phyloP scores from a whole-genome alignment of 257 asterid genomes.

The Solanum microdontum region DNA sequence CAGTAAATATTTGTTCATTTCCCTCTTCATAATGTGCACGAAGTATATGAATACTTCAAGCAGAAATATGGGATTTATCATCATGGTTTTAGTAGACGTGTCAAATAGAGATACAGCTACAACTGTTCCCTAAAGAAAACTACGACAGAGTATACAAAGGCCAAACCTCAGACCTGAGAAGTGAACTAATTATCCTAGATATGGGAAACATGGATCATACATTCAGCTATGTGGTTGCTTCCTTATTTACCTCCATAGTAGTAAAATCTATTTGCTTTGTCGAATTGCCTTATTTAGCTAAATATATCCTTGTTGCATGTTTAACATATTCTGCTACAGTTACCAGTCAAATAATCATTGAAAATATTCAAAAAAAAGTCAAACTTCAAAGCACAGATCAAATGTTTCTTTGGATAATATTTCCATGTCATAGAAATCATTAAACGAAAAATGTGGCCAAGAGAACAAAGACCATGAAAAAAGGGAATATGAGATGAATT shows the following conservation, averaged over 20 bases:
- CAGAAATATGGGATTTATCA: background rate
- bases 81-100: background rate
- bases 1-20: background rate
- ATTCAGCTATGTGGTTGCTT: background rate
- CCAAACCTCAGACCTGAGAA: background rate
- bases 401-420: background rate
- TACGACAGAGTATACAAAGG: background rate
- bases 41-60: background rate
- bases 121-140: background rate
- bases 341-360: background rate
- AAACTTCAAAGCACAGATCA: background rate
- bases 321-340: background rate
- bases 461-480: background rate
- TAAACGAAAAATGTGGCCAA: background rate
- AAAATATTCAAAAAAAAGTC: background rate
- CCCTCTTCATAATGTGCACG: background rate
- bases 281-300: background rate
- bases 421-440: background rate
- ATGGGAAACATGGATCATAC: background rate
- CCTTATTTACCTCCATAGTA: background rate
- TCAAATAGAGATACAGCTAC: background rate
- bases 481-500: background rate
- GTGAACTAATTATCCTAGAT: background rate
- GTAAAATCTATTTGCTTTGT: background rate
- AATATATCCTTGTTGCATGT: background rate